Base-by-base conservation (phyloP, 2,329 filamentous ascomycete genomes). In the Pyrenophora seminiperda region DNA sequence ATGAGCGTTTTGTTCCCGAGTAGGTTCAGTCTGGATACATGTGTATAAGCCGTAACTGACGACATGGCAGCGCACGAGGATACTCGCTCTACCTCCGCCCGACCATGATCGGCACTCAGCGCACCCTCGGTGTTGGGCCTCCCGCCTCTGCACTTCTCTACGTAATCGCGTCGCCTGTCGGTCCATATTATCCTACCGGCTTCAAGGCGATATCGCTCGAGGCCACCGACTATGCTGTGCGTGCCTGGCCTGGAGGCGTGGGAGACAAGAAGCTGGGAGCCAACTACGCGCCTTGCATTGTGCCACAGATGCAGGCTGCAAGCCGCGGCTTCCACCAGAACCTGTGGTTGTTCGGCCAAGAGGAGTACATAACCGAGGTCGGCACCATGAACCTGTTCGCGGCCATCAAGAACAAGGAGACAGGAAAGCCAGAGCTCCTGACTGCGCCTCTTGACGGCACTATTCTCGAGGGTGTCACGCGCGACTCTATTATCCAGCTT, bases 351-450 rank as follows among this genome's bases (percentile, higher is more conserved):
- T 99, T 97, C 71, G 92, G 92, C 34, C 87, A 95, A 69, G 91
- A 97, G 75, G 91, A 97, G 74, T 96, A 88, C 68, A 87, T 97
- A 50, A 99, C 94, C 38, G 94, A 99, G 76, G 94, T 97, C 48
- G 94, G 94, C 67, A 97, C 94, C 50, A 99, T 99, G 94, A 99
- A 99, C 77, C 86, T 99, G 73, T 99, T 97, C 68, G 87, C 88
- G 24, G 92, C 89, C 33, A 77, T 97, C 64, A 86, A 85, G 77
- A 86, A 95, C 79, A 90, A 89, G 81, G 82, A 89, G 73, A 94
- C 91, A 10, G 94, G 93, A 6, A 83, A 92, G 77, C 93, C 92
- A 70, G 92, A 97, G 79, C 83, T 99, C 44, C 74, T 97, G 66
- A 99, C 94, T n/a, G 91, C 93, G 30, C 94, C 94, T 18, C 82